Base-by-base conservation (phyloP, 345 rosid species). In the Noccaea bulbosa region DNA sequence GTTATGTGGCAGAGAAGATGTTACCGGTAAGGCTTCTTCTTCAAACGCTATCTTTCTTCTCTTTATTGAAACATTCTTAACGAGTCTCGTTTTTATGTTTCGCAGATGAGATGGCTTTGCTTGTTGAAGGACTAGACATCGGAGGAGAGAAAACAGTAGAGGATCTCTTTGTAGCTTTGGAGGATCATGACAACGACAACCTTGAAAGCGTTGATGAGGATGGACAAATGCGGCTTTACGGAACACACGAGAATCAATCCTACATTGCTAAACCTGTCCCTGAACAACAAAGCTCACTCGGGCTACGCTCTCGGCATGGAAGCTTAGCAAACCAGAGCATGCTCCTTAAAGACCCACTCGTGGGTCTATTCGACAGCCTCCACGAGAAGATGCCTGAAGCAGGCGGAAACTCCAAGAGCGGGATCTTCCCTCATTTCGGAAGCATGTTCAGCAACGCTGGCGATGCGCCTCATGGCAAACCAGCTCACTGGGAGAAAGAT, bases 91-190 rank as follows among this genome's bases (percentile, higher is more conserved):
- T 16, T 16, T n/a, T 8, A 9, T 51, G 2, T 59, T 66, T 39
- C n/a, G 54, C 17, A 94, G 99, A 97, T 73, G 99, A 91, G 90
- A 75, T 94, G 94, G 97, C 99, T 75, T 84, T 94, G 76, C 84
- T 94, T 49, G 92, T 88, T 61, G 97, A 94, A 81, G 99, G 99
- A 60, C 89, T 94, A 47, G 99, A 87, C 32, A 80, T 91, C 8
- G 98, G 99, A 22, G 97, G 93, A 39, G 99, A 94, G 60, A 84
- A 86, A 35, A 89, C 89, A 34, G 73, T 94, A 61, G 99, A 94
- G 78, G 99, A 91, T 77, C 93, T 89, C 62, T 83, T 89, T 51
- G 87, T 94, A 51, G 89, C 92, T 30, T 87, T 96, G 10, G 90
- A 66, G 15, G 95, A 85, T 71, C 61, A 56, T 48, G 97, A 87